Conservation (phyloP, 2,329 filamentous ascomycete species). For the Lasiodiplodia theobromae region DNA sequence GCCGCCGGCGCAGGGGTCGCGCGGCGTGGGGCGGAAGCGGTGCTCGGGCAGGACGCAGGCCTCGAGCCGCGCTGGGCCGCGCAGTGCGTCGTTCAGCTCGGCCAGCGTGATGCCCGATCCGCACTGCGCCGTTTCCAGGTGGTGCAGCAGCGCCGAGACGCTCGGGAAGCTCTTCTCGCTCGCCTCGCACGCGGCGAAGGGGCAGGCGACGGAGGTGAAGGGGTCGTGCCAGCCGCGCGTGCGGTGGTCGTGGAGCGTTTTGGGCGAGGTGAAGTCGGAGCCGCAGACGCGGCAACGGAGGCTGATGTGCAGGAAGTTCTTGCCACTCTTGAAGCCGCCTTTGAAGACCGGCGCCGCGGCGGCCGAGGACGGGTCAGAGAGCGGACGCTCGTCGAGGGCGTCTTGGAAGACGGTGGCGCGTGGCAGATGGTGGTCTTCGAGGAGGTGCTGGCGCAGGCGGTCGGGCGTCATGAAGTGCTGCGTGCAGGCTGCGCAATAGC, state of each 20-base stretch:
- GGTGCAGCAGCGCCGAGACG: slow-evolving; percentile 25
- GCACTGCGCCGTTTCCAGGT: slow-evolving; percentile 24
- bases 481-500: slow-evolving; percentile 23
- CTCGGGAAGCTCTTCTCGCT: slow-evolving; percentile 1
- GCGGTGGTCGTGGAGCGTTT: slow-evolving; percentile 31
- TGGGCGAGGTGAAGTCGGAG: slow-evolving; percentile 25
- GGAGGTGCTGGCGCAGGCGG: slow-evolving; percentile 29
- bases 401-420: slow-evolving; percentile 26
- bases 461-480: slow-evolving; percentile 30
- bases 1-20: slow-evolving; percentile 4
- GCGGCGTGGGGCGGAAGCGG: slow-evolving; percentile 14
- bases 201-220: slow-evolving; percentile 22
- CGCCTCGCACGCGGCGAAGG: slow-evolving; percentile 10
- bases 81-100: slow-evolving; percentile 20
- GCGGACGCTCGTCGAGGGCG: slow-evolving; percentile 17
- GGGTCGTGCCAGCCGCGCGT: slow-evolving; percentile 29
- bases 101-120: slow-evolving; percentile 21
- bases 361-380: neutral
- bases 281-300: slow-evolving; percentile 27
- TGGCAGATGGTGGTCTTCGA: slow-evolving; percentile 10
- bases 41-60: slow-evolving; percentile 17
- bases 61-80: slow-evolving; percentile 22
- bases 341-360: slow-evolving; percentile 17
- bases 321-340: slow-evolving; percentile 28
- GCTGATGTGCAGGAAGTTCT: slow-evolving; percentile 28